phyloP scores from a whole-genome alignment of 768 basidiomycete species.

The Amylocystis lapponica region DNA sequence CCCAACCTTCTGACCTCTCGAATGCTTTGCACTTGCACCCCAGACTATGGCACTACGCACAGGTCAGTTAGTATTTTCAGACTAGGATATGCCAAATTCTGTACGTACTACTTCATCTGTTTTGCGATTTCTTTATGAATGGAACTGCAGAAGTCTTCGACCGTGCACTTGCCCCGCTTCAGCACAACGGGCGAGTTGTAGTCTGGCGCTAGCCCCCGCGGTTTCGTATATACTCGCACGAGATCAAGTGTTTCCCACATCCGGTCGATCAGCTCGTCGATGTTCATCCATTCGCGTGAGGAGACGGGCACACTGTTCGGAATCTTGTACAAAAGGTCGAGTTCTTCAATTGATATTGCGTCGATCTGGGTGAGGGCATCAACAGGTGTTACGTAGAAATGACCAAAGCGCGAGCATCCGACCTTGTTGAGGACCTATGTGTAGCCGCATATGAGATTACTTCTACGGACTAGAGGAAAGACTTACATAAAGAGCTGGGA shows the following conservation, averaged over 20 bases:
- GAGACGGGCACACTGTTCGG: slow-evolving; percentile 94
- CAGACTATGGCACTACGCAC: slow-evolving; percentile 75
- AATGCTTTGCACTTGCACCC: slow-evolving; percentile 97
- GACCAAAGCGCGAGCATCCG: slow-evolving; percentile 1
- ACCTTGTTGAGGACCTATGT: slow-evolving; percentile 16
- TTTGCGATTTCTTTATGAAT: slow-evolving; percentile 98
- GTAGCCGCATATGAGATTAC: neutral
- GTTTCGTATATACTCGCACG: slow-evolving; percentile 95
- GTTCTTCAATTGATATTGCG: slow-evolving; percentile 96
- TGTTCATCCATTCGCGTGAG: slow-evolving; percentile 90
- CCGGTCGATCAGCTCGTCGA: slow-evolving; percentile 87
- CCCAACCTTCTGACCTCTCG: slow-evolving; percentile 93
- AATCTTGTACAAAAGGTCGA: slow-evolving; percentile 93
- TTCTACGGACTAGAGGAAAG: too few relatives aligned
- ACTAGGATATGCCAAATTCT: too few relatives aligned
- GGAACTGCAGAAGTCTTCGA: slow-evolving; percentile 89
- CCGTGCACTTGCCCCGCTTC: slow-evolving; percentile 48
- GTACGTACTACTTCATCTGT: slow-evolving; percentile 85
- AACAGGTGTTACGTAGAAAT: neutral
- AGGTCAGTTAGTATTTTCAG: neutral
- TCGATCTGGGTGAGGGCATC: slow-evolving; percentile 62
- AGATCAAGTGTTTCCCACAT: slow-evolving; percentile 95
- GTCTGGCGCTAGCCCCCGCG: slow-evolving; percentile 86
- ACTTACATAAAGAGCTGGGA: slow-evolving; percentile 85
- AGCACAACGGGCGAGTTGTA: slow-evolving; percentile 90